Conservation (phyloP, 1,284 basidiomycete genomes). For the Cerioporus squamosus region DNA sequence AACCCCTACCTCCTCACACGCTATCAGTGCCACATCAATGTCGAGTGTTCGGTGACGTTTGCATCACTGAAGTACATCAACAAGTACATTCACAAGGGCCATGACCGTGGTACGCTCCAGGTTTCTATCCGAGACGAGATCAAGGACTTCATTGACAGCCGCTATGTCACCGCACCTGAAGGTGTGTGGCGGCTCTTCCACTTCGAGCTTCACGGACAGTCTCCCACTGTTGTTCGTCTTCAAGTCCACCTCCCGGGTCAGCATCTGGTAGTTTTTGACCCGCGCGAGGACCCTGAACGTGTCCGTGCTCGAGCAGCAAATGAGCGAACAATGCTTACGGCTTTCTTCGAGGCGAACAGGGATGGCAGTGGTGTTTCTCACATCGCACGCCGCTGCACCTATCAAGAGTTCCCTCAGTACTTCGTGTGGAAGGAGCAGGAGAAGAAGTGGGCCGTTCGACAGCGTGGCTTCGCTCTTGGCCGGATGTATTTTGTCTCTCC, state of each 20-base stretch:
- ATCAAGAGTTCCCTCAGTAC: conserved; percentile 30
- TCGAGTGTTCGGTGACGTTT: conserved; percentile 40
- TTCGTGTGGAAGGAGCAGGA: conserved; percentile 29
- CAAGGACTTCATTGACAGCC: conserved; percentile 36
- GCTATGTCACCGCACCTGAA: conserved; percentile 44
- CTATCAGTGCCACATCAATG: conserved; percentile 53
- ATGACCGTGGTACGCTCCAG: conserved; percentile 40
- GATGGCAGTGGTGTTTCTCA: neutral
- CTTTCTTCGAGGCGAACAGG: no score
- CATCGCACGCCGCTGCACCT: conserved; percentile 12
- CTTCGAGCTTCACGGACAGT: conserved; percentile 36
- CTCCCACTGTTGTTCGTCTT: conserved; percentile 45
- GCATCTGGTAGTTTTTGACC: conserved; percentile 41
- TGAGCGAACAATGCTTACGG: no score
- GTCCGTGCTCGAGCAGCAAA: conserved; percentile 26
- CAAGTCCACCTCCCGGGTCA: conserved; percentile 39
- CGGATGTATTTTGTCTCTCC: conserved; percentile 36
- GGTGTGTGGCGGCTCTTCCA: conserved; percentile 41
- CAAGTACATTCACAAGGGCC: conserved; percentile 54
- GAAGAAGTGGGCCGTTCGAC: conserved; percentile 33
- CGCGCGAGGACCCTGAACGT: conserved; percentile 17
- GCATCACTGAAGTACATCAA: conserved; percentile 43
- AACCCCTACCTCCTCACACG: conserved; percentile 33
- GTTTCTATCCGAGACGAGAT: conserved; percentile 39
- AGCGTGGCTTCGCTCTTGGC: conserved; percentile 31